phyloP scores from a whole-genome alignment of 306 rosid species.

The Vigna mungo region DNA sequence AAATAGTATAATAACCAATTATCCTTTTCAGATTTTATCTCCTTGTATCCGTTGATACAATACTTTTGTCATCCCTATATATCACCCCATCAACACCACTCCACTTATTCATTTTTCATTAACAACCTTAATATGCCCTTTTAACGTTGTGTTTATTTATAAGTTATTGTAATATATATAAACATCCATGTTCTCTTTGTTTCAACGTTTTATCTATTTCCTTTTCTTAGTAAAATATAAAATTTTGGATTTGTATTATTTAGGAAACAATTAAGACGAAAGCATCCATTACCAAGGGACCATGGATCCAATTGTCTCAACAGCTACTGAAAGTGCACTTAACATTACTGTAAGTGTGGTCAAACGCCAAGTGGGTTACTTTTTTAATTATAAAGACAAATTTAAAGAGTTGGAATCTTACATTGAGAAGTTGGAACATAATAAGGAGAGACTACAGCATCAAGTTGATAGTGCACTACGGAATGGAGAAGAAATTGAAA shows the following conservation, averaged over 20 bases:
- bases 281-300: background rate
- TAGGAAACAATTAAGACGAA: background rate
- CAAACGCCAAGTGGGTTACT: slow-evolving; percentile 3
- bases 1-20: too few species aligned
- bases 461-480: background rate
- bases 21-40: too few species aligned
- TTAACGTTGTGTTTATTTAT: too few species aligned
- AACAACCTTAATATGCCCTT: too few species aligned
- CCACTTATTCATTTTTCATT: too few species aligned
- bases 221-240: too few species aligned
- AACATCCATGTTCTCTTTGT: too few species aligned
- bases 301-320: background rate
- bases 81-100: too few species aligned
- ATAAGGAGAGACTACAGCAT: background rate
- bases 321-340: background rate
- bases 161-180: too few species aligned
- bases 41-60: too few species aligned
- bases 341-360: background rate
- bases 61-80: too few species aligned
- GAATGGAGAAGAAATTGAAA: slow-evolving; percentile 8
- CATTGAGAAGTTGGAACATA: background rate
- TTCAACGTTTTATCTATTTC: too few species aligned
- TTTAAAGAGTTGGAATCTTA: background rate
- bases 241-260: background rate
- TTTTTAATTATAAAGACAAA: background rate